These are phyloP conservation scores for Xylaria sp. DNA, from an alignment of 2,329 filamentous ascomycete genomes.

Conservation along the genomic window DNA sequence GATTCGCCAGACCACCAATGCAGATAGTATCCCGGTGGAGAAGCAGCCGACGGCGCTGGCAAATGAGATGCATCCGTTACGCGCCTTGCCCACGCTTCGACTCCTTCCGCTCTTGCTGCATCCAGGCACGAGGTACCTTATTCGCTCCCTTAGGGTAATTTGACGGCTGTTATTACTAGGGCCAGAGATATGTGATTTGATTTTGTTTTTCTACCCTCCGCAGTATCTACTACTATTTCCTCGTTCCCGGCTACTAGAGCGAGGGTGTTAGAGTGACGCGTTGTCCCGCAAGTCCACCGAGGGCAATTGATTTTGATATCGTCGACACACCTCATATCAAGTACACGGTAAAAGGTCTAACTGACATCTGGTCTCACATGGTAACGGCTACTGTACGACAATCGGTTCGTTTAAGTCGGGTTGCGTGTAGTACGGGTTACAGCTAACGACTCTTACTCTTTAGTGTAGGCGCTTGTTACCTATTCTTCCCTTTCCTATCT, in stretches of 20 bases:
- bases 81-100: conserved; percentile 31
- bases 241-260: not conserved
- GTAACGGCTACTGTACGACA: conserved; percentile 3
- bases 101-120: conserved; percentile 20
- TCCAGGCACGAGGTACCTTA: not conserved
- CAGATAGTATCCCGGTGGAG: conserved; percentile 25
- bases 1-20: conserved; percentile 29
- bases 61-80: conserved; percentile 37
- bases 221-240: not conserved
- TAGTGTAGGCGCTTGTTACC: not conserved
- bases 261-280: not conserved
- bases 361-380: not conserved
- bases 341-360: not conserved
- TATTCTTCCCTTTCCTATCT: conserved; percentile 3
- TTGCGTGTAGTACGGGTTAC: not conserved
- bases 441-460: not conserved
- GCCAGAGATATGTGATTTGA: conserved; percentile 29
- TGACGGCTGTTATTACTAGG: conserved; percentile 28
- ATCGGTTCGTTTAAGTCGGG: not conserved
- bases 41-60: conserved; percentile 28
- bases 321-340: not conserved
- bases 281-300: not conserved
- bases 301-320: not conserved
- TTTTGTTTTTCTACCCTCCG: not conserved
- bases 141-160: conserved; percentile 1